phyloP scores from a whole-genome alignment of 2,329 filamentous ascomycete species.

The Zymoseptoria tritici region DNA sequence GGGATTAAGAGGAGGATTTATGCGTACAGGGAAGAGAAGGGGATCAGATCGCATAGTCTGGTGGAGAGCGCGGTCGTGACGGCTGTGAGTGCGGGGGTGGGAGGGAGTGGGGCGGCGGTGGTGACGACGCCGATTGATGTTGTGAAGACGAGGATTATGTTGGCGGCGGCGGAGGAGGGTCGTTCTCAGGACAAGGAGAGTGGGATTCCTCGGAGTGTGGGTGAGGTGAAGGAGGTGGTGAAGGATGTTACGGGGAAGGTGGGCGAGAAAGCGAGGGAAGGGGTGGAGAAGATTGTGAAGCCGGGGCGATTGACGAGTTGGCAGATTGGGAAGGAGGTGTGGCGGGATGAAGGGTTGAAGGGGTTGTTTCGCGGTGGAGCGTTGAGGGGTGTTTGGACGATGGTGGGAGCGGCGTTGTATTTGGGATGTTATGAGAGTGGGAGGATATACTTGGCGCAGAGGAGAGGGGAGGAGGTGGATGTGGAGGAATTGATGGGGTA shows the following conservation, averaged over 20 bases:
- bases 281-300: conserved; percentile 25
- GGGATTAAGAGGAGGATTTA: conserved; percentile 52
- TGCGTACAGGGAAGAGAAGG: conserved; percentile 35
- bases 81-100: conserved; percentile 63
- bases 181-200: conserved; percentile 13
- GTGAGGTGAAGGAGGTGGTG: conserved; percentile 21
- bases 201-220: conserved; percentile 4
- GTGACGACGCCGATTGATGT: conserved; percentile 87
- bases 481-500: conserved; percentile 18
- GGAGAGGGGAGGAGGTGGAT: conserved; percentile 37
- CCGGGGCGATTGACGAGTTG: conserved; percentile 38
- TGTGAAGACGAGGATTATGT: conserved; percentile 84
- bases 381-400: conserved; percentile 71
- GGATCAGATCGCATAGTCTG: conserved; percentile 38
- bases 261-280: conserved; percentile 23
- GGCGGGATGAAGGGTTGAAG: conserved; percentile 57
- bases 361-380: conserved; percentile 72
- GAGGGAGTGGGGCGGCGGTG: conserved; percentile 67
- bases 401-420: conserved; percentile 75
- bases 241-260: conserved; percentile 38
- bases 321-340: conserved; percentile 58
- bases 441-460: conserved; percentile 45
- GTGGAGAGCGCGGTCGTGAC: conserved; percentile 64
- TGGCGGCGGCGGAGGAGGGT: conserved; percentile 47
- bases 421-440: conserved; percentile 79